phyloP scores from a whole-genome alignment of 257 asterid species.

The Capsicum pubescens region DNA sequence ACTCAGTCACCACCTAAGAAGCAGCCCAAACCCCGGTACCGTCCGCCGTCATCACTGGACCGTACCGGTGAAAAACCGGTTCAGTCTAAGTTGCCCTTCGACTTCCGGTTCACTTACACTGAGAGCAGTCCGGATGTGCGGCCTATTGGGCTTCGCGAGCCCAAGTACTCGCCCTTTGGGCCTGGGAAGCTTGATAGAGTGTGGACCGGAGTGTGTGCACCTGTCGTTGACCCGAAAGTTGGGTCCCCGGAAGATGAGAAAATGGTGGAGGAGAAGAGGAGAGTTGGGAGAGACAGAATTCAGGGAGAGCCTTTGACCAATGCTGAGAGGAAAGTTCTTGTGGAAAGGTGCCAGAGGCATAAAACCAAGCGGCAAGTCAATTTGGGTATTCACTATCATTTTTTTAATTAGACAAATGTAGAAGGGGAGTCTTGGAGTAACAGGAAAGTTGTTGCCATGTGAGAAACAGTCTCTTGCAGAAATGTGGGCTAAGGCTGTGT shows the following conservation, averaged over 20 bases:
- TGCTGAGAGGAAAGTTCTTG: constrained; percentile 79
- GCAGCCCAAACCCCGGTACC: constrained; percentile 63
- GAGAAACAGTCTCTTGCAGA: too few species aligned
- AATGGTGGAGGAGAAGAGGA: constrained; percentile 79
- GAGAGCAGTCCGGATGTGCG: constrained; percentile 69
- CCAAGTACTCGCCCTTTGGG: constrained; percentile 95
- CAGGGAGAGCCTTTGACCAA: constrained; percentile 76
- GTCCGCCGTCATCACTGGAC: constrained; percentile 87
- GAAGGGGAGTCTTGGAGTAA: too few species aligned
- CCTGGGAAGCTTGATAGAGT: constrained; percentile 75
- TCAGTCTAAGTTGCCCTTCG: constrained; percentile 78
- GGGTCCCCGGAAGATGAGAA: constrained; percentile 55
- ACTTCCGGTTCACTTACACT: constrained; percentile 94
- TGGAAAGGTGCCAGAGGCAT: constrained; percentile 70
- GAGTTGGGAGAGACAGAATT: constrained; percentile 52
- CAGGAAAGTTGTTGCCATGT: too few species aligned
- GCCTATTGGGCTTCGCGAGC: constrained; percentile 92
- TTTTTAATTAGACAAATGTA: neutral
- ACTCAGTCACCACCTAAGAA: constrained; percentile 34
- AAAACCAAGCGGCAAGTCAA: constrained; percentile 78
- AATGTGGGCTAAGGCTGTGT: too few species aligned
- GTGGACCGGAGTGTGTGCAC: constrained; percentile 98
- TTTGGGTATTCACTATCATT: constrained; percentile 54
- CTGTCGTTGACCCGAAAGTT: constrained; percentile 77
- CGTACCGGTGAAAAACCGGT: constrained; percentile 47